Percentiles rank a stretch among this genome's conserved stretches.
Evolutionary conservation across 345 rosid species (phyloP).

Genomic region (Aquilaria yunnanensis): DNA sequence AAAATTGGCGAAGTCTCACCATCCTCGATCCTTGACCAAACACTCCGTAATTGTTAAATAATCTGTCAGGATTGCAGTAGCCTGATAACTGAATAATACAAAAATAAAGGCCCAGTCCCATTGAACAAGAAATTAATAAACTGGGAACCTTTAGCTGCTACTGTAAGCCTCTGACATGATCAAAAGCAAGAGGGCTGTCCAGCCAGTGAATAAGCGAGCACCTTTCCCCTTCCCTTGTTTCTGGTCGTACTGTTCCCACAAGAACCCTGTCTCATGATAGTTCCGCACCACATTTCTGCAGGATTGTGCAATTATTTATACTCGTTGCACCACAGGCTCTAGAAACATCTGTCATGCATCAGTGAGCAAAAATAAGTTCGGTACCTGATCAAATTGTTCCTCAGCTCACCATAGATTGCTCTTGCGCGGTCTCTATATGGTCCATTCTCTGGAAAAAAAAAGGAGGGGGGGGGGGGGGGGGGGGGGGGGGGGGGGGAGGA

Average conservation of each 20-base stretch:
- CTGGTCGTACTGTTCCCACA: conserved; percentile 96
- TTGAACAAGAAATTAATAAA: no score
- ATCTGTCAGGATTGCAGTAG: no score
- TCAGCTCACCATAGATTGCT: conserved; percentile 51
- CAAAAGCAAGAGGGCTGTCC: conserved; percentile 72
- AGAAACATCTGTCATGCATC: not conserved
- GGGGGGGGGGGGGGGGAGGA: not conserved
- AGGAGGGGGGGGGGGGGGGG: not conserved
- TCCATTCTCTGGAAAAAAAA: conserved; percentile 52
- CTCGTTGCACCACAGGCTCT: not conserved
- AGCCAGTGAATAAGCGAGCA: conserved; percentile 71
- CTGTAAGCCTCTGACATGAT: conserved; percentile 68
- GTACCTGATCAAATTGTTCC: conserved; percentile 73
- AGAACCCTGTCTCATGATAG: conserved; percentile 66
- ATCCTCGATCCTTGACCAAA: no score
- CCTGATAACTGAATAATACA: no score
- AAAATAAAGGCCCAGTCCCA: no score
- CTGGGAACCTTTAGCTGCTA: conserved; percentile 10
- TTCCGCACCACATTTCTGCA: conserved; percentile 74
- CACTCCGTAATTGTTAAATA: no score
- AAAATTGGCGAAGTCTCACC: no score
- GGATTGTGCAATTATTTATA: not conserved
- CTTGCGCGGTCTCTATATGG: conserved; percentile 61
- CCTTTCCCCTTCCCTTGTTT: conserved; percentile 71
- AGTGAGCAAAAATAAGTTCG: not conserved